Evolutionary conservation across 1,139 yeast genomes (phyloP), one percentile per base, ranked within the genome.

Genomic region (Blastobotrys petasosporus): DNA sequence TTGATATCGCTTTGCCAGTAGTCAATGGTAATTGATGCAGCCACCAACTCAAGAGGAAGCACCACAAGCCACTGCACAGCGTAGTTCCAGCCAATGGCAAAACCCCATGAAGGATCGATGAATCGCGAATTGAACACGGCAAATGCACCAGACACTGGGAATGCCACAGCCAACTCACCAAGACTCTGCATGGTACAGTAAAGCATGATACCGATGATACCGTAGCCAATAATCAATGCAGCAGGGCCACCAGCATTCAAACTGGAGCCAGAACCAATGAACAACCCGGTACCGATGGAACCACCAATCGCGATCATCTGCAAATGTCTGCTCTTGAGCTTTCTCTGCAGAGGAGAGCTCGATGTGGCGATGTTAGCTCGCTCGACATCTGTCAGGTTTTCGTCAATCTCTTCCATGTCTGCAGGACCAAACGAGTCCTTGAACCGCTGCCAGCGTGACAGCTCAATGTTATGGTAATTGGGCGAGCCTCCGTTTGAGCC

Each of bases 51-150:
- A 49, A 85, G 69, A 0, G 95, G 94, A 53, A 86, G 68, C 20
- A 83, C 83, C 50, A 84, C 77, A 39, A 85, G 66, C 92, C 94
- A 85, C 69, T 82, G 87, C 58, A 85, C 63, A 47, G 83, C 83
- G 63, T 85, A 86, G 64, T 83, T 85, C 87, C 90, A 30, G 42
- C 85, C 85, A 58, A 82, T 77, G 25, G 90, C 82, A 62, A 82
- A 82, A n/a, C 88, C 88, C 76, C 85, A 76, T 9, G 86, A 80
- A 2, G 77, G 73, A 82, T 82, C 88, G 34, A 85, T 67, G 54
- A 82, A 79, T 50, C 79, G 70, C 6, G 83, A 69, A 40, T 83
- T 76, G 62, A 80, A 82, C 46, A 82, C 76, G 41, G 81, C 74
- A 64, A 82, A 83, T 1, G 86, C 83, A 55, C 92, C 92, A 45